These are phyloP conservation scores for Pestalotiopsis sp. DNA, from an alignment of 2,329 filamentous ascomycete species.

Conservation along the genomic window DNA sequence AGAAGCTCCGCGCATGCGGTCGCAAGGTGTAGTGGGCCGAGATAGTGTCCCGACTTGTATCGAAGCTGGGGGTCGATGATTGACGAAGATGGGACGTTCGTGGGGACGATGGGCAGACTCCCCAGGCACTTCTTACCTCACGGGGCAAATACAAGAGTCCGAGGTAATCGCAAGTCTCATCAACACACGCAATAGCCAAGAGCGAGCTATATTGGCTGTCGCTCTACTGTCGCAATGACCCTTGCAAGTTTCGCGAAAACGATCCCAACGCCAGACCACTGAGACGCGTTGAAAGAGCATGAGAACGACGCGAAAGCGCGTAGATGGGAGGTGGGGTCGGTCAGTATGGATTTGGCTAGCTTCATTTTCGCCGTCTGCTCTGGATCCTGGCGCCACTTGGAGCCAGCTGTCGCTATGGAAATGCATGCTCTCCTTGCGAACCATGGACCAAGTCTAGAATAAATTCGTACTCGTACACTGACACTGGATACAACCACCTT, in stretches of 20 bases:
- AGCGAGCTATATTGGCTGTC: background rate
- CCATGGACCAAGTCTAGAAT: too few species aligned
- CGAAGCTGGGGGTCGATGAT: background rate
- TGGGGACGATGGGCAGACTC: background rate
- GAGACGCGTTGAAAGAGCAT: conserved; percentile 1
- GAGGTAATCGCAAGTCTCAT: background rate
- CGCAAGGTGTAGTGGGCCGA: conserved; percentile 9
- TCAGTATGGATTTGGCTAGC: background rate
- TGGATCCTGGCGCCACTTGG: too few species aligned
- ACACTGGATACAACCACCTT: too few species aligned
- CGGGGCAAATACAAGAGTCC: background rate
- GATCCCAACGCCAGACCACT: background rate
- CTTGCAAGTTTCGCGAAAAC: conserved; percentile 5
- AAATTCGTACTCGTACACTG: too few species aligned
- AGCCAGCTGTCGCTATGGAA: too few species aligned
- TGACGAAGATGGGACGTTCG: background rate
- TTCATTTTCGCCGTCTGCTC: too few species aligned
- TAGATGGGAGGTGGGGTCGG: background rate
- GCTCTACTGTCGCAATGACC: background rate
- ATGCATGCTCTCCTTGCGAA: too few species aligned
- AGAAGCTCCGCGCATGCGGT: background rate
- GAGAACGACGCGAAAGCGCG: background rate
- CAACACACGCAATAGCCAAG: background rate
- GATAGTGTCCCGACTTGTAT: conserved; percentile 11
- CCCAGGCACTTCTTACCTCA: background rate